Conservation (phyloP, 352 stramenopile genomes). For the Phytophthora vignae region DNA sequence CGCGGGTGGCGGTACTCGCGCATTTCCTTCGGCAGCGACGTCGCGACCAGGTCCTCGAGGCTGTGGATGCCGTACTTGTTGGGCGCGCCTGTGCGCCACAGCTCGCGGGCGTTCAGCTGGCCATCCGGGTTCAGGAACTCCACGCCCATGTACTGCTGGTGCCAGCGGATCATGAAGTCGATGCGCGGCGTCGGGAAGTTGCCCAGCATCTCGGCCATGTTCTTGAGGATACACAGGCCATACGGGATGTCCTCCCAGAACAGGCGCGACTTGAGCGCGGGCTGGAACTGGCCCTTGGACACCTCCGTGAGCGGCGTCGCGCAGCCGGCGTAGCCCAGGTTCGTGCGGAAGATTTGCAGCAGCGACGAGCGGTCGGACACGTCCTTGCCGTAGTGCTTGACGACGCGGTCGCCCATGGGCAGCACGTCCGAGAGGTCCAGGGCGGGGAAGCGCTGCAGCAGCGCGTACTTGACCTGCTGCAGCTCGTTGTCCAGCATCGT, state of each 20-base stretch:
- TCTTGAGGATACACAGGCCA: conserved; percentile 94
- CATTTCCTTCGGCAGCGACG: conserved; percentile 89
- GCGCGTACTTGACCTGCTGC: conserved; percentile 91
- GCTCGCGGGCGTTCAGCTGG: conserved; percentile 89
- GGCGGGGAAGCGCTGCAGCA: conserved; percentile 91
- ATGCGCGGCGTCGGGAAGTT: conserved; percentile 94
- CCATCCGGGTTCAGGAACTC: conserved; percentile 88
- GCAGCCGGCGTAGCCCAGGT: conserved; percentile 91
- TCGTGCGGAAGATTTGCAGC: conserved; percentile 92
- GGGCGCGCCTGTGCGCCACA: conserved; percentile 89
- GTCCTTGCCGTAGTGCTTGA: conserved; percentile 94
- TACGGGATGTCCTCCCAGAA: conserved; percentile 96
- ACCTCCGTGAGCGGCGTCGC: conserved; percentile 90
- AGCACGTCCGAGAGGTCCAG: conserved; percentile 92
- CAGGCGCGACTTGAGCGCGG: conserved; percentile 85
- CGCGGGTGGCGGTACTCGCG: conserved; percentile 88
- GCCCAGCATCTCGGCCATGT: conserved; percentile 93
- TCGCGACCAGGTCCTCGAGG: conserved; percentile 91
- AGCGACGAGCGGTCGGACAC: conserved; percentile 89
- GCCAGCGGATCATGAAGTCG: conserved; percentile 95
- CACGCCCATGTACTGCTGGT: conserved; percentile 93
- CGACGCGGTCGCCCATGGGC: conserved; percentile 90
- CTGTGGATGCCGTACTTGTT: conserved; percentile 94
- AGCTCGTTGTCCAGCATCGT: conserved; percentile 94
- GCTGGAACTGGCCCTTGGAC: conserved; percentile 74